Base-by-base conservation (phyloP, 2,329 filamentous ascomycete species). In the Paecilomyces niveus region DNA sequence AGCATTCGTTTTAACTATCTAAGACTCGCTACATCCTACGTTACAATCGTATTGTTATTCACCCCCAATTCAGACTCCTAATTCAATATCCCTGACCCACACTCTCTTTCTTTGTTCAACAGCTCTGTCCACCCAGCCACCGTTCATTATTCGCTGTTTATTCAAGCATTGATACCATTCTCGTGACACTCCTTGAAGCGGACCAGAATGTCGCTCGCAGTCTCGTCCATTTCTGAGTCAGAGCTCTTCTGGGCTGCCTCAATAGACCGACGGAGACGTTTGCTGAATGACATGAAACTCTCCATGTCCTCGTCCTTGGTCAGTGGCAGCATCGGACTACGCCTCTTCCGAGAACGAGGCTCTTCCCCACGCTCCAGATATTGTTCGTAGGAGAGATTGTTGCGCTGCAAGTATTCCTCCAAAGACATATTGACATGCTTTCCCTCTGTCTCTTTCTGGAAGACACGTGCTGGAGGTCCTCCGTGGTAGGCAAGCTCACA, bases 321-420 rank as follows among this genome's bases (percentile, higher is more conserved):
- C 35, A 39, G 13, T 2, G 39, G 18, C 15, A 45, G n/a, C 39
- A 18, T 45, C 2, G n/a, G 39, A 9, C n/a, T 8, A 9, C 15
- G 39, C n/a, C 39, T 45, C 9, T 45, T 45, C 39, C n/a, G 39
- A n/a, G 15, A 3, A 18, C 6, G n/a, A 21, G 39, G 8, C 15
- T 9, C 7, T 3, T 45, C 18, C 4, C 5, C 15, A 2, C n/a
- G 39, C 18, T 45, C 39, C 4, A 45, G 15, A 18, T 45, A 18
- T 18, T 45, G 3, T 45, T 45, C 39, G 39, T 45, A 56, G 58
- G n/a, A 9, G 15, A 39, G 11, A 29, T 56, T 59, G 31, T 62
- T 54, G 29, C 49, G 22, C 57, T 53, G 32, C 31, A 62, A 7
- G 26, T 59, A 62, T 10, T 62, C 57, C 57, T 51, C 59, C 59